These are phyloP conservation scores for Dittrichia graveolens DNA, from an alignment of 129 eudicot species.

Conservation along the genomic window DNA sequence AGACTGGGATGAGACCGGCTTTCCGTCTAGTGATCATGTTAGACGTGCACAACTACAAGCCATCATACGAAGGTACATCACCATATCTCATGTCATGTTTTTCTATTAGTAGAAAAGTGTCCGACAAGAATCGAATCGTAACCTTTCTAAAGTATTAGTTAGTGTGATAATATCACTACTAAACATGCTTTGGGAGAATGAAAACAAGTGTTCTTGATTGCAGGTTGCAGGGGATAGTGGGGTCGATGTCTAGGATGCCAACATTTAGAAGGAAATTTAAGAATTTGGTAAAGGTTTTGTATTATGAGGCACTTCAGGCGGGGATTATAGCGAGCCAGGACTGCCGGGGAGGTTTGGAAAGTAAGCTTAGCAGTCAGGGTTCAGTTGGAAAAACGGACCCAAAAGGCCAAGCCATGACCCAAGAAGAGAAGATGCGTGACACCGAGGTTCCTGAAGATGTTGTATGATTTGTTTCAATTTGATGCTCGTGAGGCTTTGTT, in stretches of 20 bases:
- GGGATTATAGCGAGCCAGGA: slow-evolving; percentile 47
- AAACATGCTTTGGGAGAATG: background rate
- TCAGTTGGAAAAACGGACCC: slow-evolving; percentile 27
- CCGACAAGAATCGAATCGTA: background rate
- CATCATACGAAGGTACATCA: slow-evolving; percentile 69
- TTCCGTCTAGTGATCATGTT: slow-evolving; percentile 67
- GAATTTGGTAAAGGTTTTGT: slow-evolving; percentile 76
- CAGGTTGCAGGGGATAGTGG: slow-evolving; percentile 90
- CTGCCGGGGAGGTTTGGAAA: slow-evolving; percentile 29
- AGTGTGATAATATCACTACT: background rate
- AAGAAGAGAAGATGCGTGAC: slow-evolving; percentile 25
- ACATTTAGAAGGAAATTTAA: slow-evolving; percentile 75
- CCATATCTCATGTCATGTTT: background rate
- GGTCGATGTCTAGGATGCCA: slow-evolving; percentile 76
- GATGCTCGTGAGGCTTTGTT: background rate
- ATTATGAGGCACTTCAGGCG: slow-evolving; percentile 63
- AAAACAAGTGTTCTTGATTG: background rate
- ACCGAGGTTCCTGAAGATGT: slow-evolving; percentile 27
- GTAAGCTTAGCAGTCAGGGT: slow-evolving; percentile 39
- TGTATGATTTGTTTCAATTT: slow-evolving; percentile 28
- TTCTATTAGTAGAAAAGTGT: background rate
- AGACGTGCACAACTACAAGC: slow-evolving; percentile 91
- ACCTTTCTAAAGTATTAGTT: too few relatives aligned
- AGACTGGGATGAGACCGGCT: slow-evolving; percentile 76
- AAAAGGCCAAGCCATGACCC: slow-evolving; percentile 26